A percentile compares a stretch with the other conserved stretches of the same genome.
These are phyloP conservation scores for Nepenthes mirabilis DNA, from an alignment of 148 eudicot genomes.

Conservation along the genomic window DNA sequence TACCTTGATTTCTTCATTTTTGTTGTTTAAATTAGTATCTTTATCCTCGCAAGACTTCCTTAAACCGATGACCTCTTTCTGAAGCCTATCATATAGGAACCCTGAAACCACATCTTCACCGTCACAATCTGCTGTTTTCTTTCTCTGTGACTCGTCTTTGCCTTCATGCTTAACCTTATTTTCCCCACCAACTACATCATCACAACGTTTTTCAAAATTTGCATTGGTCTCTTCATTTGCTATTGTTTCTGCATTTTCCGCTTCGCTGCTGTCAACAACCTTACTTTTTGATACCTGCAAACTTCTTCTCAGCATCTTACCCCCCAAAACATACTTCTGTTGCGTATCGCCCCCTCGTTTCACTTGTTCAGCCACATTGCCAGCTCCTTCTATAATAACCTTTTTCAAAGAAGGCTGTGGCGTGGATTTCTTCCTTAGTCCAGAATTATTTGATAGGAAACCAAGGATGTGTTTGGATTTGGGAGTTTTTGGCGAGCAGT, in stretches of 20 bases:
- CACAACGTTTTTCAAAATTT: not conserved
- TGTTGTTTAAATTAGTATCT: slow-evolving; percentile 34
- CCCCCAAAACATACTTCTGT: not conserved
- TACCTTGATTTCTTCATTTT: slow-evolving; percentile 86
- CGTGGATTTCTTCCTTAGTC: slow-evolving; percentile 43
- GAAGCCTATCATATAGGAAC: slow-evolving; percentile 73
- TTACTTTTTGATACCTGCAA: slow-evolving; percentile 43
- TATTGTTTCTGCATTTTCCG: slow-evolving; percentile 40
- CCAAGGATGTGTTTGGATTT: slow-evolving; percentile 35
- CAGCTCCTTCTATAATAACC: slow-evolving; percentile 22
- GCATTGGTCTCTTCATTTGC: slow-evolving; percentile 18
- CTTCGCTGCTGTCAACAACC: slow-evolving; percentile 26
- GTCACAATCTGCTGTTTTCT: slow-evolving; percentile 11
- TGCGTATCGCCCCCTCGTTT: slow-evolving; percentile 11
- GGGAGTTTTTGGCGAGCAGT: slow-evolving; percentile 19
- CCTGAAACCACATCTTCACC: slow-evolving; percentile 76
- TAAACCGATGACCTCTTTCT: slow-evolving; percentile 64
- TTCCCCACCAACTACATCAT: slow-evolving; percentile 3
- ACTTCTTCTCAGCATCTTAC: slow-evolving; percentile 21
- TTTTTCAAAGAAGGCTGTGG: slow-evolving; percentile 51
- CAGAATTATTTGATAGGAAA: slow-evolving; percentile 38
- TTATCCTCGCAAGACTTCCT: slow-evolving; percentile 61
- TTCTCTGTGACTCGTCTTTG: slow-evolving; percentile 12
- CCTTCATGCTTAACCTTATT: slow-evolving; percentile 1
- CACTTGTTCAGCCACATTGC: too few relatives aligned